Conservation (phyloP, 148 eudicot genomes). For the Heliamphora exappendiculata region DNA sequence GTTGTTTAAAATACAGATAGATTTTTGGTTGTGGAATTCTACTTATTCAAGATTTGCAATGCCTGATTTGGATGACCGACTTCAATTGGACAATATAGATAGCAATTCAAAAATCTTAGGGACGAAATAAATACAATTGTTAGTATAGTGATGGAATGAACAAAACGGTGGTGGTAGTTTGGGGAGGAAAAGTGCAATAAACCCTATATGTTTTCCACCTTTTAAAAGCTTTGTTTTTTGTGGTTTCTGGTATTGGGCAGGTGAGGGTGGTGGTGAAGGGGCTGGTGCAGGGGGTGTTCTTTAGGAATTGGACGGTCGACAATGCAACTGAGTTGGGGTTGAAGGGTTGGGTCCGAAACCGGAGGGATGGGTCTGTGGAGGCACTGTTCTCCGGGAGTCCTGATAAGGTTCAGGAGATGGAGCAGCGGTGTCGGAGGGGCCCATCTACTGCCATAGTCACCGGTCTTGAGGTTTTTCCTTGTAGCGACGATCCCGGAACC, state of each 20-base stretch:
- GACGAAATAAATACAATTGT: too few species aligned
- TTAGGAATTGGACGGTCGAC: slow-evolving; percentile 72
- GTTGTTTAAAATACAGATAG: too few species aligned
- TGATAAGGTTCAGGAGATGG: slow-evolving; percentile 74
- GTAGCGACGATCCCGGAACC: slow-evolving; percentile 55
- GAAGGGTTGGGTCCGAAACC: slow-evolving; percentile 83
- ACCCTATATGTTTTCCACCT: too few species aligned
- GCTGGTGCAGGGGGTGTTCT: slow-evolving; percentile 87
- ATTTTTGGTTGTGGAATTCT: too few species aligned
- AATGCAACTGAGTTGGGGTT: slow-evolving; percentile 73
- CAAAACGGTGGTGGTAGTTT: too few species aligned
- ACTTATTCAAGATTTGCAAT: too few species aligned
- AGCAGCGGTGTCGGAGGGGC: slow-evolving; percentile 72
- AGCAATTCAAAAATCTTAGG: too few species aligned
- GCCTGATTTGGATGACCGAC: too few species aligned
- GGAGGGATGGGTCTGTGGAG: slow-evolving; percentile 87
- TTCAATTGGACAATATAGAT: too few species aligned
- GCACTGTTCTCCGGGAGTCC: slow-evolving; percentile 64
- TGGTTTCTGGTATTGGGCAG: slow-evolving; percentile 27
- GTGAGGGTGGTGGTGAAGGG: slow-evolving; percentile 81
- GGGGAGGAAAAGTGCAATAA: too few species aligned
- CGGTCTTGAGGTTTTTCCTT: slow-evolving; percentile 48
- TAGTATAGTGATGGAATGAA: too few species aligned
- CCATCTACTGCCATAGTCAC: slow-evolving; percentile 76
- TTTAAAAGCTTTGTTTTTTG: too few species aligned